Evolutionary conservation across 768 basidiomycete species (phyloP), one percentile per base, ranked within the genome.

Genomic region (Neoboletus brunneissimus): DNA sequence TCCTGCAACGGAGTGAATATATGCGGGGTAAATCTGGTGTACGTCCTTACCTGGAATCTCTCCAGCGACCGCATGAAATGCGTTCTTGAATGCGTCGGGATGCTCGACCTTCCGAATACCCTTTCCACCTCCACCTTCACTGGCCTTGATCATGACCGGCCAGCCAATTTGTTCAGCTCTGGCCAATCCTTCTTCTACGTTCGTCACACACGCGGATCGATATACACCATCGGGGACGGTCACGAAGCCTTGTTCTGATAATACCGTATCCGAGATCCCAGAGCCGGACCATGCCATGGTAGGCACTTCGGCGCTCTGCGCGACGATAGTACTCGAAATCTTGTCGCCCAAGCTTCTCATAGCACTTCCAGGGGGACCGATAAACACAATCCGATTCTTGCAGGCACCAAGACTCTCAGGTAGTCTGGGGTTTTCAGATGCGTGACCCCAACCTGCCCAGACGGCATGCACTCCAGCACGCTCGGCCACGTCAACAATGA

Each of bases 361-460:
- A 7, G 97, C 97, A 62, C 89, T 96, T 46, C 97, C 97, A 13
- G 97, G 97, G 22, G 97, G 97, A 59, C 97, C 97, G 68, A 99
- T 99, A 79, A 99, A 99, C 56, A 99, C 90, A 70, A 99, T 95
- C 75, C 94, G 96, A 77, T 94, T 83, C 73, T 91, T 92, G 73
- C 87, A 92, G 4, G 93, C 88, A 32, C 89, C 85, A 41, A 99
- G 84, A 57, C 89, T 89, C 72, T 99, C 97, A 1, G 97, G 97
- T 22, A 99, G 77, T 52, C 94, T 87, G 1, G 97, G 97, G 73
- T 99, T 99, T 74, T 99, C 97, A 3, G 97, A 98, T 27, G 97
- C 97, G 73, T 99, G 97, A 48, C 97, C 97, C 97, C 97, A 99
- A 55, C 97, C 97, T 35, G 97, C 97, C 97, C 97, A 99, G 25